phyloP scores from a whole-genome alignment of 768 basidiomycete genomes.

The Rhodotorula sphaerocarpa region DNA sequence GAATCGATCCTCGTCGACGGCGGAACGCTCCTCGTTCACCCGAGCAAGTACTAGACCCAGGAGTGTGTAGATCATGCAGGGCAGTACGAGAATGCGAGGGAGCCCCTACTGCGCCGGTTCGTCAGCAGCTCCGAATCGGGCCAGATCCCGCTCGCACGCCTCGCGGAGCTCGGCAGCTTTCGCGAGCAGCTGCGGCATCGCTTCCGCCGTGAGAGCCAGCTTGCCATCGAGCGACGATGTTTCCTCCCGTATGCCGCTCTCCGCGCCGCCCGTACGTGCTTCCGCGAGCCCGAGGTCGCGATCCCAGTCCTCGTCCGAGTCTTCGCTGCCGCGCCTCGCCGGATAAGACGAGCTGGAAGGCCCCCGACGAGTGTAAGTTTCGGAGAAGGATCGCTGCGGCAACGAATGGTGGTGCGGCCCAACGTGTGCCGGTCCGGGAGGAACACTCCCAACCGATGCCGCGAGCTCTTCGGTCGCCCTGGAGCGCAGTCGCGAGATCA shows the following conservation, averaged over 20 bases:
- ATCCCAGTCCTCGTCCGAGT: constrained; percentile 21
- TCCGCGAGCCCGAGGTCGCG: constrained; percentile 14
- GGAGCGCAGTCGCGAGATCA: constrained; percentile 24
- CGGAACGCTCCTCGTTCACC: constrained; percentile 12
- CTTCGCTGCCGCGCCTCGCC: not conserved
- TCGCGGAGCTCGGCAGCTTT: constrained; percentile 27
- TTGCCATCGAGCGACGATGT: constrained; percentile 5
- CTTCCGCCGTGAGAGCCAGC: constrained; percentile 27
- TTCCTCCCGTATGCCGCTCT: too few relatives aligned
- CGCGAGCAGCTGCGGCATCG: constrained; percentile 28
- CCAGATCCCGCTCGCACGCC: constrained; percentile 12
- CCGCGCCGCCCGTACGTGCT: too few relatives aligned
- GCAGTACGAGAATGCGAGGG: not conserved
- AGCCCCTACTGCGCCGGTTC: too few relatives aligned
- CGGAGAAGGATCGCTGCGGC: constrained; percentile 18
- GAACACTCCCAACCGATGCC: constrained; percentile 4
- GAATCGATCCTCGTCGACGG: constrained; percentile 25
- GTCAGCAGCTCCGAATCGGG: too few relatives aligned
- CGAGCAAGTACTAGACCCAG: constrained; percentile 15
- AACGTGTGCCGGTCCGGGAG: not conserved
- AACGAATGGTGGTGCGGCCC: not conserved
- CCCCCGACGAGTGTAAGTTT: too few relatives aligned
- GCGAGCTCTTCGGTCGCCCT: constrained; percentile 28
- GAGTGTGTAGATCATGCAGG: not conserved
- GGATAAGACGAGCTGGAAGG: too few relatives aligned